Percentiles rank a stretch among this genome's conserved stretches.
Conservation (phyloP, 1,284 basidiomycete species). For the Athelia sp. region DNA sequence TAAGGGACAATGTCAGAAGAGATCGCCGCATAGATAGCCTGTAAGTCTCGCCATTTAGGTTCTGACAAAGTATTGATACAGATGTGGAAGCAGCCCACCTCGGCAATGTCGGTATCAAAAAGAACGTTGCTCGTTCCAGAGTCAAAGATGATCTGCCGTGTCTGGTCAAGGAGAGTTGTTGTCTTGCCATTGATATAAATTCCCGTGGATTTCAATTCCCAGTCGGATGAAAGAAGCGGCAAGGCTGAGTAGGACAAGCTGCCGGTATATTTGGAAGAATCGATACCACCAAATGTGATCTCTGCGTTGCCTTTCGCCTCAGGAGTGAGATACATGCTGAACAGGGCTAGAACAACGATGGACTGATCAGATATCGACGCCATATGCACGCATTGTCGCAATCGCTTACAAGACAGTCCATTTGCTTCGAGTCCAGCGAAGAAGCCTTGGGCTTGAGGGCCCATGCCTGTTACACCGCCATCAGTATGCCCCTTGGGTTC, state of each 20-base stretch:
- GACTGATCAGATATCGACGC: not conserved
- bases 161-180: slow-evolving; percentile 31
- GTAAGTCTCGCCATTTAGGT: slow-evolving; percentile 7
- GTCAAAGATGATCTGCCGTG: slow-evolving; percentile 48
- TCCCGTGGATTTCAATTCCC: slow-evolving; percentile 41
- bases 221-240: slow-evolving; percentile 30
- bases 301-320: slow-evolving; percentile 44
- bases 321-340: slow-evolving; percentile 49
- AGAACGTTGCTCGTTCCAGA: slow-evolving; percentile 51
- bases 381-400: not conserved
- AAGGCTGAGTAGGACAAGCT: slow-evolving; percentile 8
- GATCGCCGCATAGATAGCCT: slow-evolving; percentile 53
- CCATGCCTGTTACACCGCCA: slow-evolving; percentile 34
- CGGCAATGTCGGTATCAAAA: slow-evolving; percentile 41
- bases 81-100: slow-evolving; percentile 24
- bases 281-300: slow-evolving; percentile 48
- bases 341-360: slow-evolving; percentile 33
- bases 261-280: slow-evolving; percentile 46
- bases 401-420: slow-evolving; percentile 40
- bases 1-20: slow-evolving; percentile 50
- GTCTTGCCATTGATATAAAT: slow-evolving; percentile 51
- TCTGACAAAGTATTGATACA: slow-evolving; percentile 2
- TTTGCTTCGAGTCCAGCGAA: slow-evolving; percentile 40
- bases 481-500: slow-evolving; percentile 1
- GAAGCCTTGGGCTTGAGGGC: slow-evolving; percentile 41